phyloP scores from a whole-genome alignment of 169 alveolate species.

The Eimeria brunetti region DNA sequence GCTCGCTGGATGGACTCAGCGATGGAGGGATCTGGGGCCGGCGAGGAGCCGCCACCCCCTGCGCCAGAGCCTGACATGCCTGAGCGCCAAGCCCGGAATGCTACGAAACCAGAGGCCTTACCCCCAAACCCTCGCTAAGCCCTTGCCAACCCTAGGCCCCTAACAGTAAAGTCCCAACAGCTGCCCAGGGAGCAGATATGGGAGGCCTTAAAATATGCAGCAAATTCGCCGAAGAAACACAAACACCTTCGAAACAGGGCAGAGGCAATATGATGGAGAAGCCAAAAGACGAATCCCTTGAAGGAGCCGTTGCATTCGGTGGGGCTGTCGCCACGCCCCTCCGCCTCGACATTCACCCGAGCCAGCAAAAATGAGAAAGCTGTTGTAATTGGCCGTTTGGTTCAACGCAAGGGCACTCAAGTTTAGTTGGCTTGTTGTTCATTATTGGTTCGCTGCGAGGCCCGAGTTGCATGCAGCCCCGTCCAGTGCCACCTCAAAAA shows the following conservation, averaged over 20 bases:
- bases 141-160: neutral
- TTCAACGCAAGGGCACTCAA: neutral
- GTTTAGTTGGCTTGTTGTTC: neutral
- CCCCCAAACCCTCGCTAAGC: neutral
- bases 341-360: neutral
- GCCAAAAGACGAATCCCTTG: neutral
- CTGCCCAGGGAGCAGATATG: neutral
- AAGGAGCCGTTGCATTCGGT: neutral
- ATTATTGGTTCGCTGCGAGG: neutral
- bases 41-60: slow-evolving; percentile 42
- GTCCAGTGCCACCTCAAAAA: neutral
- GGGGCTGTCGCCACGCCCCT: neutral
- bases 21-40: slow-evolving; percentile 57
- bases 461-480: slow-evolving; percentile 55
- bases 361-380: neutral
- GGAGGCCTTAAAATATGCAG: neutral
- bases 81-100: neutral
- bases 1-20: slow-evolving; percentile 73
- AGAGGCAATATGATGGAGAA: neutral
- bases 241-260: neutral
- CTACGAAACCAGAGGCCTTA: neutral
- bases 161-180: neutral
- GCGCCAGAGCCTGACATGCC: slow-evolving; percentile 60
- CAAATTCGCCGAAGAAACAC: neutral
- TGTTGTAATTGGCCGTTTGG: neutral